A percentile compares a stretch with the other conserved stretches of the same genome.
These are phyloP conservation scores for Williopsis jadinii DNA, from an alignment of 1,139 yeast species.

Conservation along the genomic window DNA sequence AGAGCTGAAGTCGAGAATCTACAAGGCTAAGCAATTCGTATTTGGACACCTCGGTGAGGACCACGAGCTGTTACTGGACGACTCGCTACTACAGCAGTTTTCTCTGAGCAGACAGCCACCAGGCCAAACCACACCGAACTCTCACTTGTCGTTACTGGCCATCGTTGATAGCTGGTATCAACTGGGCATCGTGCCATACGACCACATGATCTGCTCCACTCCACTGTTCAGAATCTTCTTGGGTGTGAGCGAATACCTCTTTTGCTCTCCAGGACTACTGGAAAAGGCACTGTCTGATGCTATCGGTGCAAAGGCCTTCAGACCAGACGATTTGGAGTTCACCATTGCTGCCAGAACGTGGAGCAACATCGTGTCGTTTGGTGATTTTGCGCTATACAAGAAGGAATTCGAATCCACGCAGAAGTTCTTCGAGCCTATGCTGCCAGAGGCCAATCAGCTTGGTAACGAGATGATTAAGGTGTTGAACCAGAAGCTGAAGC, in stretches of 20 bases:
- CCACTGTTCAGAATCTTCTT: constrained; percentile 87
- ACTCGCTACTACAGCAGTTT: constrained; percentile 69
- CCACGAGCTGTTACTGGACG: constrained; percentile 66
- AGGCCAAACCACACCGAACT: constrained; percentile 61
- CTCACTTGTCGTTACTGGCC: constrained; percentile 80
- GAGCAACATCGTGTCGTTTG: constrained; percentile 76
- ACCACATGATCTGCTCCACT: constrained; percentile 94
- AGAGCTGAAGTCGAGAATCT: constrained; percentile 51
- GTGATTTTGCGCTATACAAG: constrained; percentile 68
- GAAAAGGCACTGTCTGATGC: constrained; percentile 78
- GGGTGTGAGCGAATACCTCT: constrained; percentile 89
- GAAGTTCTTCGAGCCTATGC: constrained; percentile 73
- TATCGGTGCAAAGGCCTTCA: constrained; percentile 55
- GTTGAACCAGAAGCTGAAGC: constrained; percentile 9
- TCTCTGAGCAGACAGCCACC: constrained; percentile 75
- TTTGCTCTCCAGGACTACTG: constrained; percentile 73
- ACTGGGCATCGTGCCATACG: constrained; percentile 83
- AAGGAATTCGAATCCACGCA: constrained; percentile 74
- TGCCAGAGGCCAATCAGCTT: constrained; percentile 77
- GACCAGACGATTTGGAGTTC: constrained; percentile 83
- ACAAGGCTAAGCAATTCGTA: constrained; percentile 64
- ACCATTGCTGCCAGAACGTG: constrained; percentile 77
- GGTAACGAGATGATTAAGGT: constrained; percentile 97
- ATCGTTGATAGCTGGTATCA: constrained; percentile 93
- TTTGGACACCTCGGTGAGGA: constrained; percentile 55